A percentile compares a stretch with the other conserved stretches of the same genome.
Evolutionary conservation across 176 grass and related monocot genomes (phyloP).

Genomic region (Aegilops longissima): DNA sequence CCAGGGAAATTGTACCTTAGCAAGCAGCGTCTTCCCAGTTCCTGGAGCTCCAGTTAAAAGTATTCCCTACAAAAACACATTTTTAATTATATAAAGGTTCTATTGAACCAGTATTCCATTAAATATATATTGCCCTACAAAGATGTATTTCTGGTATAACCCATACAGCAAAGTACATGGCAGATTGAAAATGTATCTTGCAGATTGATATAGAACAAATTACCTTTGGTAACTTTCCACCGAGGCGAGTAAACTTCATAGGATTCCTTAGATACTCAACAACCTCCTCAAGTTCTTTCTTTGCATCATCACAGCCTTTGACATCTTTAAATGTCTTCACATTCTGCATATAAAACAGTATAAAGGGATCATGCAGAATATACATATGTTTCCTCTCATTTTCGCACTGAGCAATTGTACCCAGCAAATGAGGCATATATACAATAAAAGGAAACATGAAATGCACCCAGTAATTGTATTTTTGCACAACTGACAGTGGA

Average conservation of each 20-base stretch:
- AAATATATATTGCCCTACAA: neutral
- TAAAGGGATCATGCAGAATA: conserved; percentile 15
- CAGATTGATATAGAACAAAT: conserved; percentile 13
- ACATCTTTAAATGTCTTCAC: conserved; percentile 99
- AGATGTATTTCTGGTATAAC: neutral
- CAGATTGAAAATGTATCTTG: conserved; percentile 11
- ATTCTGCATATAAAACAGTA: conserved; percentile 55
- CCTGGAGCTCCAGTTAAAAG: conserved; percentile 96
- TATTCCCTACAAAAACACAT: conserved; percentile 68
- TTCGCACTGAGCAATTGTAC: neutral
- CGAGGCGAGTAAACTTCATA: conserved; percentile 93
- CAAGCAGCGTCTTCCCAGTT: conserved; percentile 92
- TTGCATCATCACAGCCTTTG: conserved; percentile 99
- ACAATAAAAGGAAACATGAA: neutral
- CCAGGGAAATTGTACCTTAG: conserved; percentile 63
- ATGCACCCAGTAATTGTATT: neutral
- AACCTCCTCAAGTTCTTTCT: conserved; percentile 97
- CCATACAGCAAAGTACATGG: neutral
- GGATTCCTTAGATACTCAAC: conserved; percentile 98
- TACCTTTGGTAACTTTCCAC: conserved; percentile 98
- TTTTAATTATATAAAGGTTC: conserved; percentile 1
- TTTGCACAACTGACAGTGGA: neutral
- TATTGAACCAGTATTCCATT: conserved; percentile 6
- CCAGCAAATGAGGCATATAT: neutral
- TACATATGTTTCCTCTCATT: neutral